phyloP scores from a whole-genome alignment of 768 basidiomycete genomes.

The Ephemerocybe angulata region DNA sequence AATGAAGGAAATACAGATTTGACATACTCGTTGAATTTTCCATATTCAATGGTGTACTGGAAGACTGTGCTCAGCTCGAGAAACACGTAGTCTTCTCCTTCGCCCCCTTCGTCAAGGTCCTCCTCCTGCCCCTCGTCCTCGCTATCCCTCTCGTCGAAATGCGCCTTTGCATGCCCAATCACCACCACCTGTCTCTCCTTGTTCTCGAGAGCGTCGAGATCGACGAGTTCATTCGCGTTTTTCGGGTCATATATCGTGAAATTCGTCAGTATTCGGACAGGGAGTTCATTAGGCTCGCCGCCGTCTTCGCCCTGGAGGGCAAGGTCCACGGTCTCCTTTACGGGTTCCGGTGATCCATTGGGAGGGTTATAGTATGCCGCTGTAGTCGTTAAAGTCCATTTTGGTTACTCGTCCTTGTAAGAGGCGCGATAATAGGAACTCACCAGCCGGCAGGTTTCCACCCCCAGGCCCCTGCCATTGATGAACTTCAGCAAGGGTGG shows the following conservation, averaged over 20 bases:
- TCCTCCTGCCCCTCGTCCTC: conserved; percentile 37
- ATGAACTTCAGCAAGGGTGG: not conserved
- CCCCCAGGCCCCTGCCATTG: not conserved
- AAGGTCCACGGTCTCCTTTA: not conserved
- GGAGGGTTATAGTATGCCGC: too few relatives aligned
- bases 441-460: not conserved
- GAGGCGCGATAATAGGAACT: too few relatives aligned
- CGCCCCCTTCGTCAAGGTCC: conserved; percentile 49
- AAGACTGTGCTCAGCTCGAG: conserved; percentile 48
- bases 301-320: not conserved
- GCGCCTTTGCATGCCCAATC: conserved; percentile 49
- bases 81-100: conserved; percentile 33
- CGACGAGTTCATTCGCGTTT: conserved; percentile 42
- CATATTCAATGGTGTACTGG: conserved; percentile 50
- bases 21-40: conserved; percentile 47
- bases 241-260: conserved; percentile 61
- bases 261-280: conserved; percentile 37
- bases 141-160: conserved; percentile 30
- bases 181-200: conserved; percentile 48
- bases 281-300: conserved; percentile 1
- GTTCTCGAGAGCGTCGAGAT: conserved; percentile 44
- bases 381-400: too few relatives aligned
- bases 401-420: too few relatives aligned
- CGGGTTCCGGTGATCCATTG: too few relatives aligned
- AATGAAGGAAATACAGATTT: not conserved